Conservation (phyloP, 345 rosid species). For the Pseudoturritis turrita region DNA sequence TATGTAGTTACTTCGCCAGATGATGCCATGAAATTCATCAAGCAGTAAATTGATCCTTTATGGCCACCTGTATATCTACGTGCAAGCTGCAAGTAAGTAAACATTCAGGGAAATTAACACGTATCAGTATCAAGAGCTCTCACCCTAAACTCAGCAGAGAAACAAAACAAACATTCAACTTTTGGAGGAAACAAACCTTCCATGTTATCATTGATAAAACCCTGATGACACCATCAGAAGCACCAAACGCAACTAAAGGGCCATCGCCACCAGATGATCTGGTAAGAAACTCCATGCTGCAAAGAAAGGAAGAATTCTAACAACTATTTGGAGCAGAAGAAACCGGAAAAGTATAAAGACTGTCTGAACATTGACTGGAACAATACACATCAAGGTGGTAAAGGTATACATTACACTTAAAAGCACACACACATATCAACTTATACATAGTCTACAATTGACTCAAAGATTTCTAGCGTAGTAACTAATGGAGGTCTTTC, state of each 20-base stretch:
- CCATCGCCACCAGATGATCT: constrained; percentile 82
- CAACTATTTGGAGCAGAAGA: constrained; percentile 4
- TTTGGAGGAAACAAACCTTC: constrained; percentile 60
- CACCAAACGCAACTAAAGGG: constrained; percentile 97
- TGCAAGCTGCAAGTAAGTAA: constrained; percentile 64
- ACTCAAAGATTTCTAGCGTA: neutral
- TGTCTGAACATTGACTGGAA: neutral
- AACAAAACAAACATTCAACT: neutral
- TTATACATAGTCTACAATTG: neutral
- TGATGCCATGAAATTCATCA: constrained; percentile 97
- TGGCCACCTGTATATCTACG: constrained; percentile 97
- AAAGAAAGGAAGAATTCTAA: constrained; percentile 17
- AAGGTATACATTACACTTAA: neutral
- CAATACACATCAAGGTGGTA: neutral
- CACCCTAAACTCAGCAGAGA: neutral
- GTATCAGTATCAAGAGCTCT: constrained; percentile 12
- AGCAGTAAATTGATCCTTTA: constrained; percentile 89
- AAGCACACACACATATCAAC: neutral
- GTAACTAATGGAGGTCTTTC: neutral
- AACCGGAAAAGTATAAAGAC: neutral
- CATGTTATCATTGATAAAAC: constrained; percentile 99
- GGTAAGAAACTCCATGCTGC: constrained; percentile 92
- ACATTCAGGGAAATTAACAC: constrained; percentile 2
- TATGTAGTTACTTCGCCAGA: constrained; percentile 80
- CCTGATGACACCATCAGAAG: constrained; percentile 96